Percentiles rank a stretch among this genome's conserved stretches.
Conservation (phyloP, 371 early-diverging fungal genomes). For the Rhizopus delemar region DNA sequence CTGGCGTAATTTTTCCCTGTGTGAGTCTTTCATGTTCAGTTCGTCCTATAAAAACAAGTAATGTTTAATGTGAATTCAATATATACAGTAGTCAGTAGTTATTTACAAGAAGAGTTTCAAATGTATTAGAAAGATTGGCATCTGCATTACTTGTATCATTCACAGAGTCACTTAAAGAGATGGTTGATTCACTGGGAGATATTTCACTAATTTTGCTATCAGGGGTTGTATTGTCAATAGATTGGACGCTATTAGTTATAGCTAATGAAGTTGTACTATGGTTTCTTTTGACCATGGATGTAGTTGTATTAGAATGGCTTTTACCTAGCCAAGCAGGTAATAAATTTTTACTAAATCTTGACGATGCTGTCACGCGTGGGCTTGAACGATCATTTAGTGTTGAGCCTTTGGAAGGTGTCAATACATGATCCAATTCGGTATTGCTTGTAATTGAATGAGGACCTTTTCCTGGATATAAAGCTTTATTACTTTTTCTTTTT, state of each 20-base stretch:
- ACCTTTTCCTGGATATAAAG: not conserved
- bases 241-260: constrained; percentile 1
- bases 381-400: constrained; percentile 6
- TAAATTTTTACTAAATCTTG: constrained; percentile 44
- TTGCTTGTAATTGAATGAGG: not conserved
- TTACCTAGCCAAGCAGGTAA: constrained; percentile 44
- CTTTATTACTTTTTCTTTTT: constrained; percentile 7
- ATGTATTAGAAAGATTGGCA: constrained; percentile 14
- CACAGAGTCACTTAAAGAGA: not conserved
- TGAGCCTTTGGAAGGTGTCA: not conserved
- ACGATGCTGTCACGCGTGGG: constrained; percentile 35
- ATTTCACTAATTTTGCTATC: not conserved
- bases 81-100: not conserved
- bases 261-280: constrained; percentile 6
- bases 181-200: not conserved
- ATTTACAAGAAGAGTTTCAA: constrained; percentile 29
- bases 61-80: not conserved
- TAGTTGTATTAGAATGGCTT: constrained; percentile 17
- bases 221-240: not conserved
- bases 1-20: constrained; percentile 53
- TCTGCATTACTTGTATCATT: not conserved
- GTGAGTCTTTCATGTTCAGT: constrained; percentile 58
- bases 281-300: not conserved
- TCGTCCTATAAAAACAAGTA: constrained; percentile 39
- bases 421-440: not conserved